A percentile compares a stretch with the other conserved stretches of the same genome.
These are phyloP conservation scores for Ascochyta pisi DNA, from an alignment of 2,329 filamentous ascomycete genomes.

Conservation along the genomic window DNA sequence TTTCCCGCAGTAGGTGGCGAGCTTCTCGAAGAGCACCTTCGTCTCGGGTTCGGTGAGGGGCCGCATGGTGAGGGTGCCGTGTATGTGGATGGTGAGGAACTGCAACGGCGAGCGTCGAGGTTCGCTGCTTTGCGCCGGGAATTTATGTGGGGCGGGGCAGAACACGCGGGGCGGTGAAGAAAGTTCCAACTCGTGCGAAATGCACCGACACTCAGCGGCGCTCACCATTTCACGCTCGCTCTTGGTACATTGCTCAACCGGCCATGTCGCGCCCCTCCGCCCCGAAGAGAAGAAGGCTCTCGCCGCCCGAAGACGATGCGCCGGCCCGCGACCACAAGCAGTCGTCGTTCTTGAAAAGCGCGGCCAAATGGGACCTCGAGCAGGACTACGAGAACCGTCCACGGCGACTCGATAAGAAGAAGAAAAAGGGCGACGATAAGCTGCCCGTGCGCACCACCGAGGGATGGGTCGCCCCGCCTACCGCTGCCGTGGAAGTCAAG, in stretches of 20 bases:
- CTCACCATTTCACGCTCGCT: neutral
- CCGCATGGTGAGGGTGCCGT: constrained; percentile 64
- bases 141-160: constrained; percentile 30
- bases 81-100: constrained; percentile 8
- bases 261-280: constrained; percentile 45
- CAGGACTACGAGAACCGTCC: constrained; percentile 86
- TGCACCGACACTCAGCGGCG: neutral
- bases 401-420: constrained; percentile 69
- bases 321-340: constrained; percentile 39
- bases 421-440: constrained; percentile 74
- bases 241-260: neutral
- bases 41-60: constrained; percentile 81
- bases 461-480: constrained; percentile 70
- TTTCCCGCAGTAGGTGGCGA: constrained; percentile 90
- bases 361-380: constrained; percentile 87
- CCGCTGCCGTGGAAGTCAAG: constrained; percentile 52
- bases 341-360: constrained; percentile 73
- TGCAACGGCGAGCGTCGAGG: neutral
- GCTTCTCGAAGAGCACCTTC: constrained; percentile 84
- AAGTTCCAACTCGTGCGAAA: constrained; percentile 6
- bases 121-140: constrained; percentile 13
- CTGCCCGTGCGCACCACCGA: constrained; percentile 88
- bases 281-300: constrained; percentile 47
- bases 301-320: constrained; percentile 41
- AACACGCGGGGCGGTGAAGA: constrained; percentile 16